These are phyloP conservation scores for Pseudocercospora fijiensis DNA, from an alignment of 2,329 filamentous ascomycete genomes.

Conservation along the genomic window DNA sequence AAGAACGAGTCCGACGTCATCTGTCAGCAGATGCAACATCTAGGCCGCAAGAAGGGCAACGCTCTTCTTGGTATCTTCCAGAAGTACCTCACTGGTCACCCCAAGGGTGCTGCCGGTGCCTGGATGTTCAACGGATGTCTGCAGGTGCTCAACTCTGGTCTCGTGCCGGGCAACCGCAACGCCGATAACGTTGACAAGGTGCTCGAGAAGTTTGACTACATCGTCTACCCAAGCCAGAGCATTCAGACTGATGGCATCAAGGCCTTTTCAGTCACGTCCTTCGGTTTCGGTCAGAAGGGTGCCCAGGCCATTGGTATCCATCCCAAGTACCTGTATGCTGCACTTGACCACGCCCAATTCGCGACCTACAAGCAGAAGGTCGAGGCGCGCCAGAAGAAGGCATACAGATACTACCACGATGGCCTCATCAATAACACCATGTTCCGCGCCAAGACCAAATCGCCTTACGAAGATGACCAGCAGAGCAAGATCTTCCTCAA, in stretches of 20 bases:
- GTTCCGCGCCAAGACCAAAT: slow-evolving; percentile 90
- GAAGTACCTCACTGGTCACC: slow-evolving; percentile 97
- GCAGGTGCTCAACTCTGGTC: slow-evolving; percentile 88
- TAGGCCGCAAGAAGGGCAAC: slow-evolving; percentile 95
- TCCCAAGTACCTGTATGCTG: slow-evolving; percentile 90
- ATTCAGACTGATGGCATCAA: slow-evolving; percentile 98
- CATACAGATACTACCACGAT: slow-evolving; percentile 98
- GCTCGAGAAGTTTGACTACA: slow-evolving; percentile 97
- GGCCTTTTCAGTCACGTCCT: slow-evolving; percentile 97
- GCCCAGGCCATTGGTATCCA: slow-evolving; percentile 96
- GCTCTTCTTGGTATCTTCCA: slow-evolving; percentile 97
- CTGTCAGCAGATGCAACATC: slow-evolving; percentile 91
- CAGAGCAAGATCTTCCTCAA: slow-evolving; percentile 88
- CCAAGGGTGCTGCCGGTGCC: slow-evolving; percentile 97
- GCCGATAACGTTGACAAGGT: slow-evolving; percentile 94
- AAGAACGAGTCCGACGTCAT: slow-evolving; percentile 99
- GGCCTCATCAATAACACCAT: slow-evolving; percentile 96
- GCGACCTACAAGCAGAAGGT: slow-evolving; percentile 83
- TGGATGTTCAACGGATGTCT: slow-evolving; percentile 99
- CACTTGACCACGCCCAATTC: slow-evolving; percentile 85
- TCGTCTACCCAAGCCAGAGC: slow-evolving; percentile 90
- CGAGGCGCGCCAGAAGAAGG: slow-evolving; percentile 92
- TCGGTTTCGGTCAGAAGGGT: slow-evolving; percentile 99
- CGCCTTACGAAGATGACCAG: slow-evolving; percentile 86
- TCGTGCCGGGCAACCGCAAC: slow-evolving; percentile 96